A percentile compares a stretch with the other conserved stretches of the same genome.
Conservation (phyloP, 768 basidiomycete genomes). For the Suillus paluster region DNA sequence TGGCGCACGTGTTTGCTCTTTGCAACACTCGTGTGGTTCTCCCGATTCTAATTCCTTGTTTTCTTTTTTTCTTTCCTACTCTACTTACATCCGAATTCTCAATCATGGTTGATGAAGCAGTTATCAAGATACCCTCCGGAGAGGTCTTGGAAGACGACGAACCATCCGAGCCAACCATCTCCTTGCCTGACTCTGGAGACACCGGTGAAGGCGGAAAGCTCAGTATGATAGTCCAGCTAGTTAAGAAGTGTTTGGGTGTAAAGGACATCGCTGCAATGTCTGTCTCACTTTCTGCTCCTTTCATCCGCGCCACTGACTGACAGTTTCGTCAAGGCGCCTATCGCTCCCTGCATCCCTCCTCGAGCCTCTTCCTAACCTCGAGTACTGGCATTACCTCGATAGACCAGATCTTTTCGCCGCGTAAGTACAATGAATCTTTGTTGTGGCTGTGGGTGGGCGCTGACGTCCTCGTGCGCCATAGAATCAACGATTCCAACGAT, state of each 20-base stretch:
- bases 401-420: constrained; percentile 90
- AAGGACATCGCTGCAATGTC: constrained; percentile 96
- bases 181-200: constrained; percentile 72
- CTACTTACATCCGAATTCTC: background rate
- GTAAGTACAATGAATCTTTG: constrained; percentile 51
- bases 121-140: constrained; percentile 13
- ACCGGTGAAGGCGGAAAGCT: constrained; percentile 88
- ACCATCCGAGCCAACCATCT: constrained; percentile 57
- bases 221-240: constrained; percentile 90
- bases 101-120: constrained; percentile 25
- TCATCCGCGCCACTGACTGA: constrained; percentile 19
- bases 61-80: constrained; percentile 6
- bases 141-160: constrained; percentile 48
- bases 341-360: constrained; percentile 92
- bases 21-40: background rate
- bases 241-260: constrained; percentile 90
- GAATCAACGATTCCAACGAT: constrained; percentile 91
- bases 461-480: constrained; percentile 33
- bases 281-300: constrained; percentile 32
- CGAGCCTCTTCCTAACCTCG: constrained; percentile 93
- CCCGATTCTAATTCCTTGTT: constrained; percentile 9
- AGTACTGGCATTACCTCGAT: constrained; percentile 95
- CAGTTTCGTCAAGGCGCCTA: constrained; percentile 63
- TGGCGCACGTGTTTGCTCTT: constrained; percentile 1
- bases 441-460: background rate